Base-by-base conservation (phyloP, 2,329 filamentous ascomycete genomes). In the Parastagonospora avenae region DNA sequence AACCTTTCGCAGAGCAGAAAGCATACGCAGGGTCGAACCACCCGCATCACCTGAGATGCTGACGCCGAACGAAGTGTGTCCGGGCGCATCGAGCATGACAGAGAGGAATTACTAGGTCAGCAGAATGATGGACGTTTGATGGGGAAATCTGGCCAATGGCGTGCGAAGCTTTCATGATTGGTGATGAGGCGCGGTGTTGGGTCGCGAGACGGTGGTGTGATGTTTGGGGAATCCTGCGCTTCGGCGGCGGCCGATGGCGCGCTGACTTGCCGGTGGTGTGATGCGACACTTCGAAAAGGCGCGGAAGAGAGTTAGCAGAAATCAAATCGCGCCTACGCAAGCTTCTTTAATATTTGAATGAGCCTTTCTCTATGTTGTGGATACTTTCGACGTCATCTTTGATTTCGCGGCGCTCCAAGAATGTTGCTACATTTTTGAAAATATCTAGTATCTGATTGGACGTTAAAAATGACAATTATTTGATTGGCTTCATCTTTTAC, bases 181-280 rank as follows among this genome's bases (percentile, higher is more conserved):
- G 33, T 37, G 29, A 33, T 37, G 49, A n/a, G 12, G 35, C 35
- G 38, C 43, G 38, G 43, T 28, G 16, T 32, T 46, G 43, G 14
- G 47, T 63, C 51, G 57, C 12, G 50, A 57, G 62, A 66, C 24
- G 44, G 59, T 68, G 64, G 63, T 63, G 63, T 66, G 63, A 66
- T 54, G 35, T 41, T 52, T 46, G 39, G 36, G 33, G 41, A 14
- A 32, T n/a, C n/a, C 37, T 49, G 48, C 49, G 48, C 38, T 37
- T 50, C 62, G 64, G 64, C 61, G 52, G 30, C 43, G 36, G 49
- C 61, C 57, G 61, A 57, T 45, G 54, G 61, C 59, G 52, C 4
- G 40, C 32, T 48, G 45, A 52, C 15, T 12, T 30, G 41, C 42
- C 14, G 24, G 40, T 55, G 52, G 52, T 42, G 52, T 52, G 52